Conservation (phyloP, 768 basidiomycete genomes). For the Tylopilus vinaceipallidus region DNA sequence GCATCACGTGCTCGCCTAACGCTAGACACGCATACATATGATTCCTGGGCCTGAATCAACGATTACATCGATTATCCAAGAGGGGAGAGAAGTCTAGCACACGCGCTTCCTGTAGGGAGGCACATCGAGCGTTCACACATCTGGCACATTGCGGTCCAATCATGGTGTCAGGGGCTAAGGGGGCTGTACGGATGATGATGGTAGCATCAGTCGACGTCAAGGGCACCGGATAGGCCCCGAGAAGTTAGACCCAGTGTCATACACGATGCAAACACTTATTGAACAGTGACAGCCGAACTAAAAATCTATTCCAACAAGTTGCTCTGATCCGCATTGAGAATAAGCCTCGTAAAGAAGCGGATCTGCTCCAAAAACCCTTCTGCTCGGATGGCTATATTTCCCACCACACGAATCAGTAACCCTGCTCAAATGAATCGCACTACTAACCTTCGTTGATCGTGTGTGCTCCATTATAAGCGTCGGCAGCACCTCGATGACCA, state of each 20-base stretch:
- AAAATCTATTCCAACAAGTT: conserved; percentile 15
- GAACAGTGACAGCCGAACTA: background rate
- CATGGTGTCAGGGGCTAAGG: background rate
- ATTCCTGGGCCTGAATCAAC: no score
- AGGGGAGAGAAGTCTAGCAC: conserved; percentile 4
- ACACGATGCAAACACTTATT: background rate
- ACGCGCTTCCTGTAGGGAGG: conserved; percentile 14
- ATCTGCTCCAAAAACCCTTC: conserved; percentile 32
- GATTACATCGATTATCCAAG: conserved; percentile 11
- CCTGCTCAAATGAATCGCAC: background rate
- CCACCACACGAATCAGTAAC: conserved; percentile 10
- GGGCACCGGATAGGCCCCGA: background rate
- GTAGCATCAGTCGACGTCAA: background rate
- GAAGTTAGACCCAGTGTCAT: no score
- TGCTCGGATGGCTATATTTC: conserved; percentile 25
- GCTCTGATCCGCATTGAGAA: conserved; percentile 34
- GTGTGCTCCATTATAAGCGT: conserved; percentile 37
- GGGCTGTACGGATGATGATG: background rate
- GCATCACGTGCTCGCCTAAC: no score
- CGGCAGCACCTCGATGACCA: conserved; percentile 28
- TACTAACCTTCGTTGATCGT: conserved; percentile 29
- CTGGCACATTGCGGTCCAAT: conserved; percentile 16
- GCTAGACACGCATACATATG: background rate
- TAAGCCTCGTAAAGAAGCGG: conserved; percentile 31
- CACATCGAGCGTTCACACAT: conserved; percentile 22